Conservation (phyloP, 2,329 filamentous ascomycete species). For the Cladosporium sphaerospermum region DNA sequence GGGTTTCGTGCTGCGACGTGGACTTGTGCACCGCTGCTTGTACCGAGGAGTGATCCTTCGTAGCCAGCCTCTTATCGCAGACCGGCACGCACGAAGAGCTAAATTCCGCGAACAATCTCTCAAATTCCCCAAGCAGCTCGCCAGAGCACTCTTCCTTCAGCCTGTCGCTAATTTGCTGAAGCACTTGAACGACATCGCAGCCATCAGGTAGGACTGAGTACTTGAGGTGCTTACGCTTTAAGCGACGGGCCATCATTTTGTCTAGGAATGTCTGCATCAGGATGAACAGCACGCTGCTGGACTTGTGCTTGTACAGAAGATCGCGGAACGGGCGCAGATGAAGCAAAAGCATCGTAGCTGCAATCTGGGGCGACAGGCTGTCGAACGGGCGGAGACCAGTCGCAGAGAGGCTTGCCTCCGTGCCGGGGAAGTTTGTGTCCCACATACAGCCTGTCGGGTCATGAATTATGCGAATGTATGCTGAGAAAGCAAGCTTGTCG, state of each 20-base stretch:
- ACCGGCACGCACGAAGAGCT: constrained; percentile 17
- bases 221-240: constrained; percentile 7
- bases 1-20: constrained; percentile 23
- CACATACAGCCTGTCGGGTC: constrained; percentile 56
- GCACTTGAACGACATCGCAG: constrained; percentile 21
- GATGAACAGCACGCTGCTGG: background rate
- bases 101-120: constrained; percentile 21
- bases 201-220: constrained; percentile 6
- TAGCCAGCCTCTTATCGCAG: constrained; percentile 22
- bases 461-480: constrained; percentile 55
- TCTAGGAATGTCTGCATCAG: constrained; percentile 19
- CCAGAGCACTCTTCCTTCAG: constrained; percentile 14
- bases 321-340: constrained; percentile 54
- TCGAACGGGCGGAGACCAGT: constrained; percentile 50
- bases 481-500: constrained; percentile 56
- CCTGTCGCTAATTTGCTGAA: constrained; percentile 15
- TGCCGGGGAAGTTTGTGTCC: constrained; percentile 42
- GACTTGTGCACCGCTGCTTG: constrained; percentile 37
- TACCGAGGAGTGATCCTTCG: constrained; percentile 30
- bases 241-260: constrained; percentile 22
- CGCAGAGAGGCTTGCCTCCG: constrained; percentile 41
- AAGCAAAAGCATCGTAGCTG: constrained; percentile 53
- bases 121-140: constrained; percentile 14
- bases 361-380: constrained; percentile 29
- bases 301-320: constrained; percentile 43